Percentiles rank a stretch among this genome's conserved stretches.
Evolutionary conservation across 2,329 filamentous ascomycete genomes (phyloP).

Genomic region (Westerdykella ornata): DNA sequence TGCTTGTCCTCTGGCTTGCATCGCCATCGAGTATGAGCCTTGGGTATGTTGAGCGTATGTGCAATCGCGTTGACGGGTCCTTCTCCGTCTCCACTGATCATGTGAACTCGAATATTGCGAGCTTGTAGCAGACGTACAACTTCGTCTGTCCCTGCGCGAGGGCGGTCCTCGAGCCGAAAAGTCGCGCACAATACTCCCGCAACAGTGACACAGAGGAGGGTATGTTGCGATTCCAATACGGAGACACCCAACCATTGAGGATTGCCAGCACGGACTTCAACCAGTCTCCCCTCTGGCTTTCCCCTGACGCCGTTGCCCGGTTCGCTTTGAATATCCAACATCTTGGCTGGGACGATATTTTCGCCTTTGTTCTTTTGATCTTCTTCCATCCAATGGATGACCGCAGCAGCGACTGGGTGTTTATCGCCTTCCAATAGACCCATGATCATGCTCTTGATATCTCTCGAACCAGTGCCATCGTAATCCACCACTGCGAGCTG

Average conservation of each 20-base stretch:
- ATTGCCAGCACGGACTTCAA: slow-evolving; percentile 42
- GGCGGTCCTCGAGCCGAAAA: slow-evolving; percentile 46
- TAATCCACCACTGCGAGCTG: slow-evolving; percentile 37
- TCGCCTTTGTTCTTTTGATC: neutral
- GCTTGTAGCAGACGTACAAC: slow-evolving; percentile 48
- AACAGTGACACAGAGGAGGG: slow-evolving; percentile 33
- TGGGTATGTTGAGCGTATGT: slow-evolving; percentile 30
- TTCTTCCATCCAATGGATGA: slow-evolving; percentile 38
- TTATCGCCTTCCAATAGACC: slow-evolving; percentile 42
- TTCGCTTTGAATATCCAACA: slow-evolving; percentile 31
- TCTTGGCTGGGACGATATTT: slow-evolving; percentile 6
- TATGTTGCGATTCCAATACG: slow-evolving; percentile 25
- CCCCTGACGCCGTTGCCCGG: slow-evolving; percentile 43
- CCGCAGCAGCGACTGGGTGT: slow-evolving; percentile 49
- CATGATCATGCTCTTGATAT: slow-evolving; percentile 25
- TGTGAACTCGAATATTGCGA: slow-evolving; percentile 46
- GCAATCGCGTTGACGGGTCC: slow-evolving; percentile 47
- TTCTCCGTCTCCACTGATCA: slow-evolving; percentile 53
- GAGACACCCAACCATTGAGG: slow-evolving; percentile 42
- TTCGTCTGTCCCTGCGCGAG: slow-evolving; percentile 46
- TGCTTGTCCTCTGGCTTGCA: slow-evolving; percentile 51
- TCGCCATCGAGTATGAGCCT: slow-evolving; percentile 38
- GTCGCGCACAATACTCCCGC: slow-evolving; percentile 37
- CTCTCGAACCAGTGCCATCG: slow-evolving; percentile 17
- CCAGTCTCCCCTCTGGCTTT: slow-evolving; percentile 14